Evolutionary conservation across 1,139 yeast species (phyloP).

Genomic region (Taphrina pruni): DNA sequence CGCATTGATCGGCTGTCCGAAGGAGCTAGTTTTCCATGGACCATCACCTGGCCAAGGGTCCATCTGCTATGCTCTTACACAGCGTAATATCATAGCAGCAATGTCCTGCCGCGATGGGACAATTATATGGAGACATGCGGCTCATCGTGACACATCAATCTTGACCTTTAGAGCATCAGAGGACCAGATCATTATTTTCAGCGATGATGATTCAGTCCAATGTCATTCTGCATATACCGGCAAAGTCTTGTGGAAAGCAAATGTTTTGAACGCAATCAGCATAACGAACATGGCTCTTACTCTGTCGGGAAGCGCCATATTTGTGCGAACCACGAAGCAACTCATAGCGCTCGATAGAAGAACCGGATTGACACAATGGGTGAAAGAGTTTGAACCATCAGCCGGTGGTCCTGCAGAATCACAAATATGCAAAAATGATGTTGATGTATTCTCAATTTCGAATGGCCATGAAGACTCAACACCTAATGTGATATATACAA

Average conservation of each 20-base stretch:
- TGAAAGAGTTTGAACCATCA: background rate
- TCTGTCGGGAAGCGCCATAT: background rate
- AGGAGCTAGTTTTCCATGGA: conserved; percentile 22
- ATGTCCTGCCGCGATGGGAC: conserved; percentile 29
- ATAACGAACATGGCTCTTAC: background rate
- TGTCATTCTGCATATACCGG: conserved; percentile 23
- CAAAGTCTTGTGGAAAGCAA: background rate
- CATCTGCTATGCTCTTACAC: conserved; percentile 30
- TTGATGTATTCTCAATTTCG: background rate
- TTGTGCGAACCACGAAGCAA: background rate
- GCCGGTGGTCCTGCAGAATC: background rate
- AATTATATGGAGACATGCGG: conserved; percentile 39
- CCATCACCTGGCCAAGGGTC: conserved; percentile 32
- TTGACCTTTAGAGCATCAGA: conserved; percentile 13
- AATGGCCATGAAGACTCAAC: background rate
- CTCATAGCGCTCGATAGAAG: background rate
- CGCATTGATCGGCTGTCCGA: conserved; percentile 37
- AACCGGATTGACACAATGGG: background rate
- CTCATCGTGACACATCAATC: background rate
- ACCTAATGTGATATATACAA: too few relatives aligned
- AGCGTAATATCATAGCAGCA: conserved; percentile 38
- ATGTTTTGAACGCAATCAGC: background rate
- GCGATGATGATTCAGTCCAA: conserved; percentile 1
- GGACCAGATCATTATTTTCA: conserved; percentile 5
- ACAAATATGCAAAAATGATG: background rate